A percentile compares a stretch with the other conserved stretches of the same genome.
Evolutionary conservation across 805 yeast species (phyloP).

Genomic region (Suhomyces sp.): DNA sequence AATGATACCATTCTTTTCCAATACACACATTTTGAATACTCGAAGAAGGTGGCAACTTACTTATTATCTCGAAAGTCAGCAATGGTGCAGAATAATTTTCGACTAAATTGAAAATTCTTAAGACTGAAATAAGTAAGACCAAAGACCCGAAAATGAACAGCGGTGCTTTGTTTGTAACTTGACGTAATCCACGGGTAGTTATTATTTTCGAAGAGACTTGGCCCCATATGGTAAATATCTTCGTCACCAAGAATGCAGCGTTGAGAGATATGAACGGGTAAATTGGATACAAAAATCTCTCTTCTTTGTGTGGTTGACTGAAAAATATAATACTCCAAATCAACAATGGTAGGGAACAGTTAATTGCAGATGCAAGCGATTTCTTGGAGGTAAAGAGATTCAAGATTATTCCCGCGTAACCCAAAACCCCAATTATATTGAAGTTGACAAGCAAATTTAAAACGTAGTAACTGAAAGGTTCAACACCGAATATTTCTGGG

Average conservation of each 20-base stretch:
- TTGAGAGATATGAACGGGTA: slow-evolving; percentile 67
- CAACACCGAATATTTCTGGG: slow-evolving; percentile 88
- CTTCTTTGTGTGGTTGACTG: slow-evolving; percentile 89
- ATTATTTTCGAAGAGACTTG: slow-evolving; percentile 7
- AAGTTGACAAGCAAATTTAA: slow-evolving; percentile 73
- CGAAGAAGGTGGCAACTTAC: slow-evolving; percentile 5
- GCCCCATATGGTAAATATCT: slow-evolving; percentile 10
- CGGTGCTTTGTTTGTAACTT: slow-evolving; percentile 7
- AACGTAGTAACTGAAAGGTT: slow-evolving; percentile 71
- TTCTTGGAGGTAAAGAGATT: slow-evolving; percentile 18
- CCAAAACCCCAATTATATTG: slow-evolving; percentile 51
- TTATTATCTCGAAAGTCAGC: slow-evolving; percentile 11
- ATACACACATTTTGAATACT: slow-evolving; percentile 59
- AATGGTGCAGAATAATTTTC: slow-evolving; percentile 76
- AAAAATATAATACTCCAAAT: slow-evolving; percentile 70
- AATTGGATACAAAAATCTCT: slow-evolving; percentile 83
- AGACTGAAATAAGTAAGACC: slow-evolving; percentile 29
- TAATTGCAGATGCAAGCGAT: slow-evolving; percentile 14
- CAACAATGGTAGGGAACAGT: slow-evolving; percentile 44
- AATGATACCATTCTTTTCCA: slow-evolving; percentile 96
- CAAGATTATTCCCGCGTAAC: slow-evolving; percentile 36
- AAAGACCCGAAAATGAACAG: slow-evolving; percentile 30
- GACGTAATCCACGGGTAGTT: slow-evolving; percentile 3
- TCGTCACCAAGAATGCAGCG: slow-evolving; percentile 51
- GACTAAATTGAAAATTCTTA: slow-evolving; percentile 61